Conservation (phyloP, 1,139 yeast species). For the Cylindricascospora bacillispora region DNA sequence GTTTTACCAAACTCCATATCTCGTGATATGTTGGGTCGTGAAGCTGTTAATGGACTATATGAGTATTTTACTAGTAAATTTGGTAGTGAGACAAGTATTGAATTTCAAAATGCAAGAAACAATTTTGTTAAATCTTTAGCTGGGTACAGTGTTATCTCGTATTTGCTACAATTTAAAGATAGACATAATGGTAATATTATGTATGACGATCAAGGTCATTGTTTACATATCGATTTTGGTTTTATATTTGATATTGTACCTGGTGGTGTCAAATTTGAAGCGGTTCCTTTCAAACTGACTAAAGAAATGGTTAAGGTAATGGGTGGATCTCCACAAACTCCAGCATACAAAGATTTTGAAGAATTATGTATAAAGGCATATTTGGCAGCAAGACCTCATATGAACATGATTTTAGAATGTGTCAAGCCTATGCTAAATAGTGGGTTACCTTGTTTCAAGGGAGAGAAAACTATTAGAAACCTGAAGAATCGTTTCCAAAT, state of each 20-base stretch:
- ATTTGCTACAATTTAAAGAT: conserved; percentile 86
- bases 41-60: conserved; percentile 93
- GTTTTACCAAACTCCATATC: conserved; percentile 90
- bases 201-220: conserved; percentile 94
- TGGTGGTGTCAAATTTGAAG: conserved; percentile 96
- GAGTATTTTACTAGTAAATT: conserved; percentile 87
- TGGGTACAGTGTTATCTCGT: conserved; percentile 89
- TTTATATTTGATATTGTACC: conserved; percentile 98
- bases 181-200: conserved; percentile 98
- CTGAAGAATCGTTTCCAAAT: conserved; percentile 73
- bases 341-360: conserved; percentile 88
- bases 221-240: conserved; percentile 94
- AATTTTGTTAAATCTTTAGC: conserved; percentile 91
- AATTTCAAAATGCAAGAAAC: conserved; percentile 81
- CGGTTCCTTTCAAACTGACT: conserved; percentile 92
- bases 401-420: conserved; percentile 74
- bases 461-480: conserved; percentile 64
- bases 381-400: conserved; percentile 78
- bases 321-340: conserved; percentile 80
- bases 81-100: conserved; percentile 85
- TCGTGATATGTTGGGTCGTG: conserved; percentile 97
- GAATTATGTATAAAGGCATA: conserved; percentile 90
- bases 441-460: conserved; percentile 93
- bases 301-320: conserved; percentile 92
- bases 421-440: conserved; percentile 90